Conservation (phyloP, 768 basidiomycete species). For the Leccinum uliginosum region DNA sequence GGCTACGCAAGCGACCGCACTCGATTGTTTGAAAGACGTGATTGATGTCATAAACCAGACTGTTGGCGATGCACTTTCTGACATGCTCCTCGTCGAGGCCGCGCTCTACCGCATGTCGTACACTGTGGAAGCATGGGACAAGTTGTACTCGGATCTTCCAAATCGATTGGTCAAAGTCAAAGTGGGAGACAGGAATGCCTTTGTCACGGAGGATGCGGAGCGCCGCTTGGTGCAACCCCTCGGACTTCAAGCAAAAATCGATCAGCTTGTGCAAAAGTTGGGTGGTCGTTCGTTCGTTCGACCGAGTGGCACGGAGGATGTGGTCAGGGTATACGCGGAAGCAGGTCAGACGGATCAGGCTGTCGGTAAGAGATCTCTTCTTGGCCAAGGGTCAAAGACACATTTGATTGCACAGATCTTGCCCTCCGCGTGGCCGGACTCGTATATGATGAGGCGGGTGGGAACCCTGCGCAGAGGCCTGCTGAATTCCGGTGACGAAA, state of each 20-base stretch:
- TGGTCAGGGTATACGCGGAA: constrained; percentile 96
- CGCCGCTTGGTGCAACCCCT: constrained; percentile 76
- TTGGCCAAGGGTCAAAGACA: neutral
- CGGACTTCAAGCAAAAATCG: constrained; percentile 77
- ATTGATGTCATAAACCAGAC: constrained; percentile 93
- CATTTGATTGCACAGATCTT: constrained; percentile 50
- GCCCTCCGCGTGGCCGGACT: constrained; percentile 82
- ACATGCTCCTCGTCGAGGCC: constrained; percentile 91
- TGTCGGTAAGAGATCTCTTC: constrained; percentile 53
- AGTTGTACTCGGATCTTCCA: constrained; percentile 87
- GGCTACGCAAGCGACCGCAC: constrained; percentile 75
- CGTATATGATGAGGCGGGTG: constrained; percentile 79
- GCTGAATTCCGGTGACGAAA: constrained; percentile 65
- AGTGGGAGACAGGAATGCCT: constrained; percentile 74
- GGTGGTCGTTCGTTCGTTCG: constrained; percentile 91
- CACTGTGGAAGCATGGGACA: constrained; percentile 84
- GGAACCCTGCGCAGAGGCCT: constrained; percentile 73
- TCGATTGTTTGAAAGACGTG: constrained; percentile 72
- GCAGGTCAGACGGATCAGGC: constrained; percentile 69
- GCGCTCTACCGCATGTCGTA: constrained; percentile 89
- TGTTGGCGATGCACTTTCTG: constrained; percentile 94
- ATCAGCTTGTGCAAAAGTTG: constrained; percentile 76
- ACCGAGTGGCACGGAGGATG: constrained; percentile 97
- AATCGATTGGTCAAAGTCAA: constrained; percentile 93
- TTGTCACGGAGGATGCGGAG: constrained; percentile 93